Evolutionary conservation across 2,329 filamentous ascomycete species (phyloP).

Genomic region (Clonostachys rhizophaga): DNA sequence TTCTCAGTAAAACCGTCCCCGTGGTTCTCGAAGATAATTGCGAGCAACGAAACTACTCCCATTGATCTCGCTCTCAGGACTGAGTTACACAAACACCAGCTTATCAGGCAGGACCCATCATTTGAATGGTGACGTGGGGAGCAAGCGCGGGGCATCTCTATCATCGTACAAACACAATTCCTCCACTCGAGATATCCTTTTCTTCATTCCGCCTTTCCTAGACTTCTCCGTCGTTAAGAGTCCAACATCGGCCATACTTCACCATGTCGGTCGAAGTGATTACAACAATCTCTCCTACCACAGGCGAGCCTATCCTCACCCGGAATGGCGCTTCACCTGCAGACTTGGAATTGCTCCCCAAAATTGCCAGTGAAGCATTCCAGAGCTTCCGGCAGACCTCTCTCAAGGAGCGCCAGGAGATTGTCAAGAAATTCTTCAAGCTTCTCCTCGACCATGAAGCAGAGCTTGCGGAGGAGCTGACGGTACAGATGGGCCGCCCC

Average conservation of each 20-base stretch:
- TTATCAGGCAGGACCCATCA: too few relatives aligned
- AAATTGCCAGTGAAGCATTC: constrained; percentile 71
- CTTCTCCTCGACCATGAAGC: constrained; percentile 68
- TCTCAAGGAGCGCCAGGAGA: constrained; percentile 70
- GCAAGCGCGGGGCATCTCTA: constrained; percentile 1
- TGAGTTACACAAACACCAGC: too few relatives aligned
- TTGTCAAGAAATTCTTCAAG: constrained; percentile 75
- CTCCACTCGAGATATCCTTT: constrained; percentile 7
- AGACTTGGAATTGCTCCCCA: constrained; percentile 69
- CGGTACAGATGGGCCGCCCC: constrained; percentile 91
- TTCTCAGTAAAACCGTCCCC: too few relatives aligned
- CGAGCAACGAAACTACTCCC: too few relatives aligned
- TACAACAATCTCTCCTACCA: constrained; percentile 84
- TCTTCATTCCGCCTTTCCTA: constrained; percentile 6
- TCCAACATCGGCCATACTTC: constrained; percentile 1
- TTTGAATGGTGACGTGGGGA: constrained; percentile 14
- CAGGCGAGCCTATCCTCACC: constrained; percentile 78
- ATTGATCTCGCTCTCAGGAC: too few relatives aligned
- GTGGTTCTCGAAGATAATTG: too few relatives aligned
- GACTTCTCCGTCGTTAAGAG: not conserved
- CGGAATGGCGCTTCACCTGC: constrained; percentile 67
- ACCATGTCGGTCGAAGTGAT: constrained; percentile 61
- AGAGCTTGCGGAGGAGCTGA: constrained; percentile 79
- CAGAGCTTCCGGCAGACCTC: constrained; percentile 70
- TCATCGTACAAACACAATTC: not conserved